Evolutionary conservation across 441 rosid genomes (phyloP), one percentile per base, ranked within the genome.

Genomic region (Pelargonium fulgidum): DNA sequence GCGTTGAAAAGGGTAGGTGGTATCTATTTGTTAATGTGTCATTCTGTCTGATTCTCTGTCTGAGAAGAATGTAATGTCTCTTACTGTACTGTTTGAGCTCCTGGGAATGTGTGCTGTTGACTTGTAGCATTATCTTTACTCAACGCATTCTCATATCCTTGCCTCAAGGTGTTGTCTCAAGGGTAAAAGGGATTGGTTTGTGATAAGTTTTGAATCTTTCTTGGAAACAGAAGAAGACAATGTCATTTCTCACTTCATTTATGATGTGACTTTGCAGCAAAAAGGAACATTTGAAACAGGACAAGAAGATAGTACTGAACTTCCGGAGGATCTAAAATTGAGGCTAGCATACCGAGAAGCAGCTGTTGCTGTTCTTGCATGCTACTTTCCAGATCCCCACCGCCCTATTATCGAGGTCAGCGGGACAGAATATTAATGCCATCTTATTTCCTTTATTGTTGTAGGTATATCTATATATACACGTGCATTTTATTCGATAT

Each of bases 261-360:
- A 12, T 78, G 59, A 22, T 76, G 26, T 62, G 33, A 70, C 73
- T 74, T 20, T 78, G 75, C 91, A 94, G 99, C 98, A 94, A 94
- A 85, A 86, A 79, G 99, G 97, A 7, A 94, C 99, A 59, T 94
- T 89, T 83, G 99, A 92, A 78, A 94, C 98, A 16, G 98, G 99
- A 64, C 94, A 88, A 85, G 99, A 94, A 81, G 99, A 94, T 71
- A 89, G 91, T 68, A 79, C 84, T 24, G 91, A 84, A 76, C 81
- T 94, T 72, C 94, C 99, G 7, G 91, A 87, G 77, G 99, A 93
- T 71, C 33, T 94, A 71, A 86, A 84, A 76, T 78, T 91, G 85
- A 85, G 97, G 81, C 79, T 94, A 75, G 99, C 97, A 68, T 91
- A 93, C 70, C 77, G 99, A 70, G 99, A 93, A 81, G 97, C 99